Base-by-base conservation (phyloP, 345 rosid species). In the Camelina sativa region DNA sequence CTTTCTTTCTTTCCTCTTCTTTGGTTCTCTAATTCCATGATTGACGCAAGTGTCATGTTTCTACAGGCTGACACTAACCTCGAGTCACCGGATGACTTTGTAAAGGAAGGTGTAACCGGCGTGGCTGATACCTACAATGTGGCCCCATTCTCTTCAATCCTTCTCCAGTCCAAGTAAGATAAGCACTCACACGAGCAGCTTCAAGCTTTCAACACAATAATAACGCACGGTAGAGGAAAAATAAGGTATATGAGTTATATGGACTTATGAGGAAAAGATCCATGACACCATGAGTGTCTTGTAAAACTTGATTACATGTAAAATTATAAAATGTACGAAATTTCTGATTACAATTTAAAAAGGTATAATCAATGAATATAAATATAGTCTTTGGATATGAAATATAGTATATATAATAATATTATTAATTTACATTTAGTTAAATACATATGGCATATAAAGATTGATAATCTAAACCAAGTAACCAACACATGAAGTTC, bases 21-120 rank as follows among this genome's bases (percentile, higher is more conserved):
- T 64, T 62, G 44, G 58, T 58, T 59, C 43, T 50, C n/a, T 50
- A 23, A 20, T 41, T 60, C 19, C 17, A 12, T 73, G 66, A 34
- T 46, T 1, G 61, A 59, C 66, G 35, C 58, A 5, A 0, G 44
- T 53, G 8, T 66, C 43, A 25, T 13, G 11, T 35, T 44, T 52
- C 67, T 76, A 81, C 86, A 94, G 97, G 95, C 70, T 76, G 98
- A 94, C 80, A 94, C 97, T 22, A 89, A 88, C 78, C 91, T 88
- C 4, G 67, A 62, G 37, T 84, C 95, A 23, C 95, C 97, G 0
- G 53, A 81, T 28, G 97, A 94, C 75, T 79, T 91, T 52, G 85
- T 89, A 22, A 53, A 72, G 0, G 79, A 84, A 76, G 97, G 97
- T 8, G 85, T 88, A 43, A 79, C 89, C 3, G 93, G 95, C 46